Evolutionary conservation across 805 yeast genomes (phyloP), one percentile per base, ranked within the genome.

Genomic region (Suhomyces kilbournensis): DNA sequence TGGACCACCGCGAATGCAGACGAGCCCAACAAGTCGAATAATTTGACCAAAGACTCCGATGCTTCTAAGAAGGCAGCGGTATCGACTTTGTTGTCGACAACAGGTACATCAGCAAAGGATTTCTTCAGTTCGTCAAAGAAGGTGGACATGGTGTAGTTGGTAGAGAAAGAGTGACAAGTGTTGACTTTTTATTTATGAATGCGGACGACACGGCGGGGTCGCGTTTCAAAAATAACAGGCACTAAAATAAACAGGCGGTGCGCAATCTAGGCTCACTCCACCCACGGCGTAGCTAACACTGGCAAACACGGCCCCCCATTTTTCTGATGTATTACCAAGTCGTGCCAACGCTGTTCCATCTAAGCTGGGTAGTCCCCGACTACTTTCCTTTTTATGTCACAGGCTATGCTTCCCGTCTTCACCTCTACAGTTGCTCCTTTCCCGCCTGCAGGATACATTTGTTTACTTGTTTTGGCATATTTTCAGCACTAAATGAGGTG

Each of bases 1-100:
- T 89, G 96, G 53, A 90, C 97, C 40, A 88, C 90, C 14, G 83
- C 69, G 62, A 90, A 90, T 12, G 97, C 96, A 30, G 94, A 75
- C 19, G 94, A 87, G 22, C 96, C 96, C 57, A 90, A 77, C 46
- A 90, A 76, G 67, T 90, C 94, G 67, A 90, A 91, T 56, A 91
- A 76, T 68, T 86, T 84, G 61, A 90, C 90, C 54, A 90, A 76
- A 9, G 96, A 85, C 71, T 86, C 94, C 17, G 94, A 76, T 12
- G 97, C 97, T 64, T 84, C 90, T 56, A 90, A 77, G 64, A 90
- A 90, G 62, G 83, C 84, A 17, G 84, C 72, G 15, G 97, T 90
- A 61, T 85, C 76, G 65, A 90, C 77, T 68, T 88, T 83, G 53
- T 77, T 76, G 54, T 81, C 85, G 46, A 38, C 14, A 56, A 88